Percentiles rank a stretch among this genome's conserved stretches.
Conservation (phyloP, 331 rosid genomes). For the Telfairia occidentalis region DNA sequence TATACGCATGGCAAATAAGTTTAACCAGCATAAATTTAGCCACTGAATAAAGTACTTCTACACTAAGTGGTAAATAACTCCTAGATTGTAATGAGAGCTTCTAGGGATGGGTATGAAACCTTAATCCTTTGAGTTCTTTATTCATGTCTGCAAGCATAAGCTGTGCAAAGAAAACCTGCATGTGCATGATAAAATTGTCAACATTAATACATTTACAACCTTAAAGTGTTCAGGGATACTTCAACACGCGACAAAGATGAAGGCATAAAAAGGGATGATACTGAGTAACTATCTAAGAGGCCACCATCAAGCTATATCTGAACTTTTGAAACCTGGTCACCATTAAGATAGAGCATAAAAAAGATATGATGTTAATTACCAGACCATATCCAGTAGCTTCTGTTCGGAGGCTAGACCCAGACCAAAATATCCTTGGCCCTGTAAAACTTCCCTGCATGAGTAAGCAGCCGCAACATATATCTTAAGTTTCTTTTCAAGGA, state of each 20-base stretch:
- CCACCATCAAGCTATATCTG: not conserved
- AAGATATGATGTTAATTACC: constrained; percentile 41
- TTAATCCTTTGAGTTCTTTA: constrained; percentile 94
- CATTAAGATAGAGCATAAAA: not conserved
- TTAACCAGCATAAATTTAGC: not conserved
- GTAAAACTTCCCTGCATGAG: constrained; percentile 98
- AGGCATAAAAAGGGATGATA: not conserved
- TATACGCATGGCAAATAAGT: not conserved
- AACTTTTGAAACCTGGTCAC: not conserved
- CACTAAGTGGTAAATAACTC: constrained; percentile 10
- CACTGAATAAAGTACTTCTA: not conserved
- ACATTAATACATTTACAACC: constrained; percentile 5
- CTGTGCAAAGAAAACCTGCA: constrained; percentile 98
- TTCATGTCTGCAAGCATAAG: constrained; percentile 92
- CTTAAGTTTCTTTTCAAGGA: constrained; percentile 7
- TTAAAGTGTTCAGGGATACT: not conserved
- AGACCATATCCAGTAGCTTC: constrained; percentile 99
- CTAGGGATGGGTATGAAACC: constrained; percentile 38
- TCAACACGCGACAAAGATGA: not conserved
- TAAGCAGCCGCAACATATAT: constrained; percentile 20
- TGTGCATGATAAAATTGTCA: constrained; percentile 21
- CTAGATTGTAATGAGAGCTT: constrained; percentile 3
- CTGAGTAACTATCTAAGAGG: not conserved
- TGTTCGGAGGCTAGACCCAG: constrained; percentile 98
- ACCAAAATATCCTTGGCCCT: constrained; percentile 98